Conservation (phyloP, 257 asterid genomes). For the Jaltomata sinuosa region DNA sequence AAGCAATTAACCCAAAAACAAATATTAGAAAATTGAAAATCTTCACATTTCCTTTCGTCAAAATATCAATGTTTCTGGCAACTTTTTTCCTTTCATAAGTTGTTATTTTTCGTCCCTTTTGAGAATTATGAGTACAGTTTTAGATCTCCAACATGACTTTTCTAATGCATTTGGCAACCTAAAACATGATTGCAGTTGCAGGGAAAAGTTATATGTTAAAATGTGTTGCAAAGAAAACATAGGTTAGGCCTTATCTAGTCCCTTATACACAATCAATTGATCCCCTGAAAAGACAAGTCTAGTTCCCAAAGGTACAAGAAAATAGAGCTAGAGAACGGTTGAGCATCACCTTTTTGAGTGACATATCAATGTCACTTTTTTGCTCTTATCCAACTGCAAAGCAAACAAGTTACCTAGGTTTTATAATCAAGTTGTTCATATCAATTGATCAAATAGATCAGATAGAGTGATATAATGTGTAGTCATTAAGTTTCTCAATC, state of each 20-base stretch:
- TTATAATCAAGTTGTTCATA: conserved; percentile 56
- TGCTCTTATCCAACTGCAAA: conserved; percentile 81
- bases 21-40: neutral
- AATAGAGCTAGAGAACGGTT: neutral
- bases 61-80: neutral
- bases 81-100: neutral
- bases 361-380: conserved; percentile 66
- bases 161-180: neutral
- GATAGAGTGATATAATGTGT: neutral
- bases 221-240: neutral
- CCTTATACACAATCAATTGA: neutral
- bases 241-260: neutral
- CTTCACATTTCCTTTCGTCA: neutral
- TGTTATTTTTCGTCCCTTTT: neutral
- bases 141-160: neutral
- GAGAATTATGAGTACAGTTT: neutral
- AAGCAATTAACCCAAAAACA: neutral
- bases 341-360: conserved; percentile 59
- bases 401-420: conserved; percentile 76
- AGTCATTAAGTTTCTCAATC: too few species aligned
- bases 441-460: neutral
- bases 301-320: neutral
- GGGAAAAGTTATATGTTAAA: neutral
- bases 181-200: neutral
- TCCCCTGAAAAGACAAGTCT: neutral